phyloP scores from a whole-genome alignment of 805 yeast species.

The Candida dendrica region DNA sequence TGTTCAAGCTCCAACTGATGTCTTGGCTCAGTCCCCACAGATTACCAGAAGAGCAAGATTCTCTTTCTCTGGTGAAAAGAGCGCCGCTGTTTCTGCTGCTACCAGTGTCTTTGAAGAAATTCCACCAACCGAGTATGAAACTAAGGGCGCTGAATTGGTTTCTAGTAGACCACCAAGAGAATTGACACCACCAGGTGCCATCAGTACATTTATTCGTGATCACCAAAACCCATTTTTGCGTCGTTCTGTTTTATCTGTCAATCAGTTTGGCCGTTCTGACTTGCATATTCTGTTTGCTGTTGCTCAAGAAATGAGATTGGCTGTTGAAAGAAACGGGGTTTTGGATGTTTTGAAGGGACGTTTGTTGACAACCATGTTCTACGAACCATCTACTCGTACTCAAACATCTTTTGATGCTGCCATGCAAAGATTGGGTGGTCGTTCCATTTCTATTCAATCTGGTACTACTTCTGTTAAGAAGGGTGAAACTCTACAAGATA shows the following conservation, averaged over 20 bases:
- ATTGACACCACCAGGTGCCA: constrained; percentile 70
- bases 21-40: constrained; percentile 31
- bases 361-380: constrained; percentile 89
- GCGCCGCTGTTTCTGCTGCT: constrained; percentile 17
- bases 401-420: constrained; percentile 97
- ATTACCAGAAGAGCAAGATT: constrained; percentile 35
- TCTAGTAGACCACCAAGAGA: constrained; percentile 68
- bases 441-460: constrained; percentile 83
- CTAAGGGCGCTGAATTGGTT: constrained; percentile 63
- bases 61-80: constrained; percentile 37
- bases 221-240: constrained; percentile 85
- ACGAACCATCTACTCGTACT: constrained; percentile 97
- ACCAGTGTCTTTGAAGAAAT: constrained; percentile 12
- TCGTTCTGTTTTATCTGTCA: constrained; percentile 81
- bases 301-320: constrained; percentile 96
- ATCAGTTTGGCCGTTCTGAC: constrained; percentile 80
- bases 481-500: constrained; percentile 97
- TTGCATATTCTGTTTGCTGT: constrained; percentile 90
- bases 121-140: constrained; percentile 33
- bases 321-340: constrained; percentile 94
- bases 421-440: constrained; percentile 98
- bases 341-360: constrained; percentile 86
- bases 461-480: constrained; percentile 91
- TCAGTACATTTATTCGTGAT: constrained; percentile 66
- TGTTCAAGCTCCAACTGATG: constrained; percentile 17